phyloP scores from a whole-genome alignment of 441 rosid genomes.

The Monsonia emarginata region DNA sequence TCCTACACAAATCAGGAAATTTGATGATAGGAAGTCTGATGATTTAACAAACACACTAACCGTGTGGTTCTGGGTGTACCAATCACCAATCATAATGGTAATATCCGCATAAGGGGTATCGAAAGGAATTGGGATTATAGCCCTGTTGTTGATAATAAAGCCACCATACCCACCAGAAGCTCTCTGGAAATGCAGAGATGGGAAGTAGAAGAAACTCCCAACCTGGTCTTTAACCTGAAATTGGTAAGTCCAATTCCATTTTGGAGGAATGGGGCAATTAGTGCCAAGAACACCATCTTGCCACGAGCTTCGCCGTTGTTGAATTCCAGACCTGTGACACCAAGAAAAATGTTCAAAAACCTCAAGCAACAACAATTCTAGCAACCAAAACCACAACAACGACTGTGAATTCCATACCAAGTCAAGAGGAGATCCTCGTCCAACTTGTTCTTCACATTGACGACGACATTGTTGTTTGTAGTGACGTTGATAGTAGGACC shows the following conservation, averaged over 20 bases:
- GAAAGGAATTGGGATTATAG: conserved; percentile 73
- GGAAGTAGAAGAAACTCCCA: background rate
- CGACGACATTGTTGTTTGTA: no score
- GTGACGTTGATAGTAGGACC: no score
- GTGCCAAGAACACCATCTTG: background rate
- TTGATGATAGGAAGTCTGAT: background rate
- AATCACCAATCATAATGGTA: conserved; percentile 79
- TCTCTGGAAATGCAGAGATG: no score
- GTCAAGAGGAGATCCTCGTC: no score
- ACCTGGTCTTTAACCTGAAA: background rate
- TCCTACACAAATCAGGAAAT: no score
- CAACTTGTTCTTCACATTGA: no score
- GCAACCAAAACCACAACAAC: no score
- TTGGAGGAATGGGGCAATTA: background rate
- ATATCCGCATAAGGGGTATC: conserved; percentile 62
- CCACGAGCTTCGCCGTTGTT: background rate
- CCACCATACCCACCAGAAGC: background rate
- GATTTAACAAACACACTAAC: conserved; percentile 20
- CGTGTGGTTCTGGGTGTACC: conserved; percentile 72
- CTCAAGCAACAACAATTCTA: no score
- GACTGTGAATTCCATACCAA: no score
- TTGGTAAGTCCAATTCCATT: background rate
- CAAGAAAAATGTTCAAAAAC: no score
- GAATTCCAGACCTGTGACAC: background rate
- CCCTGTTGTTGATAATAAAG: conserved; percentile 69